phyloP scores from a whole-genome alignment of 176 grass and related monocot genomes.

The Phyllostachys edulis region DNA sequence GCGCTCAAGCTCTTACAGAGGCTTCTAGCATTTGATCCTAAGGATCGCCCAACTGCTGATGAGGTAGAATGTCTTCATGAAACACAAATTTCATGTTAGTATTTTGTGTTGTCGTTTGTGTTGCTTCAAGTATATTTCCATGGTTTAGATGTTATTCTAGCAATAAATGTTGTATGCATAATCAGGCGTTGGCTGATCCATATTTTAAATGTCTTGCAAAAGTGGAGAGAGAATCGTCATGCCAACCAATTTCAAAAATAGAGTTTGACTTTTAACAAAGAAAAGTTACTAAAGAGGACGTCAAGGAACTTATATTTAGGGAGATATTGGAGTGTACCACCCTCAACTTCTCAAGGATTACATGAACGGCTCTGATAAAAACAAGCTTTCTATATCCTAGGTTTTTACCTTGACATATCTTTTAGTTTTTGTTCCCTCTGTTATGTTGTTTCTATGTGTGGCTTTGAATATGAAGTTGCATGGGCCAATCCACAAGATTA shows the following conservation, averaged over 20 bases:
- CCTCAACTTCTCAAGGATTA: slow-evolving; percentile 81
- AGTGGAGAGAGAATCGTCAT: slow-evolving; percentile 82
- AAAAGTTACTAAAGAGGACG: slow-evolving; percentile 82
- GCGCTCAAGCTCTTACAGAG: slow-evolving; percentile 80
- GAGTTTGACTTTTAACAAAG: slow-evolving; percentile 94
- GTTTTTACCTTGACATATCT: slow-evolving; percentile 34
- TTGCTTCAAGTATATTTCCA: not conserved
- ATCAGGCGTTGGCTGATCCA: slow-evolving; percentile 76
- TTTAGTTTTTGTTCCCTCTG: not conserved
- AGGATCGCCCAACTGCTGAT: slow-evolving; percentile 89
- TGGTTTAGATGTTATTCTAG: slow-evolving; percentile 27
- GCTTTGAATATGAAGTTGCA: no score
- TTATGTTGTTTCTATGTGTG: slow-evolving; percentile 19
- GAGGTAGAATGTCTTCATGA: slow-evolving; percentile 48
- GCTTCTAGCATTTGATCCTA: slow-evolving; percentile 95
- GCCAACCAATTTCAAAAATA: slow-evolving; percentile 85
- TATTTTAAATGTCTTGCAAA: slow-evolving; percentile 88
- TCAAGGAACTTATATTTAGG: slow-evolving; percentile 89
- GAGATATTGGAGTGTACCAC: slow-evolving; percentile 85
- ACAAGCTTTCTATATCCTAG: slow-evolving; percentile 84
- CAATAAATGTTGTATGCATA: slow-evolving; percentile 6
- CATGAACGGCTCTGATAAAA: slow-evolving; percentile 53
- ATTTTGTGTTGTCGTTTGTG: slow-evolving; percentile 6
- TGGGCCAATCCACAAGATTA: no score
- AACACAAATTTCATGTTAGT: slow-evolving; percentile 19